Base-by-base conservation (phyloP, 768 basidiomycete species). In the Suillus lakei region DNA sequence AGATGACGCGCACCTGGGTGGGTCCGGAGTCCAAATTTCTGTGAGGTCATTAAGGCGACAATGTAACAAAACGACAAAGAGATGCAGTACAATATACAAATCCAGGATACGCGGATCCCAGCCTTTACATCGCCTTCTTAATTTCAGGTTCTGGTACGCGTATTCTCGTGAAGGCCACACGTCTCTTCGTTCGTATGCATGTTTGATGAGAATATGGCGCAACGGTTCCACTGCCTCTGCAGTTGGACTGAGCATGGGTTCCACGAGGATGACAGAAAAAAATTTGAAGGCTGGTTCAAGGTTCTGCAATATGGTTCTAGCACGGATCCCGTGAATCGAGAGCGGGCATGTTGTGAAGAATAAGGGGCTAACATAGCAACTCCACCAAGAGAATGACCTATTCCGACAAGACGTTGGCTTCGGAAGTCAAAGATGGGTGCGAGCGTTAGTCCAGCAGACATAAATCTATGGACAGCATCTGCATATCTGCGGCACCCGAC, bases 361-460 rank as follows among this genome's bases (percentile, higher is more conserved):
- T 43, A 48, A n/a, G 39, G 51, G 23, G 66, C 85, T 63, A 69
- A 90, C 90, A 89, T 84, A 26, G 85, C 79, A 63, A 88, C 87
- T 44, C 84, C 89, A 16, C 90, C 90, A 23, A 91, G 76, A 1
- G 89, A 90, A 72, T 91, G 90, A 0, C 89, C 90, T 21, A 91
- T 81, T 3, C 88, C 89, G 43, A 90, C 80, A 3, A 91, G 75
- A 51, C 80, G 85, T 66, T 86, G 76, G 26, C 70, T 74, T 32
- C 72, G 70, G 73, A 89, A 89, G 64, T 88, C 80, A 38, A 86
- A 77, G 10, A 72, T 69, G 10, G 78, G 80, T 23, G 78, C 80
- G 64, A 80, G 70, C 30, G 74, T 69, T 7, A 79, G 77, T 5
- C 79, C 82, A 4, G 76, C 78, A 5, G 77, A 77, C 41, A 90